Evolutionary conservation across 1,139 yeast genomes (phyloP).

Genomic region (Geotrichum restrictum): DNA sequence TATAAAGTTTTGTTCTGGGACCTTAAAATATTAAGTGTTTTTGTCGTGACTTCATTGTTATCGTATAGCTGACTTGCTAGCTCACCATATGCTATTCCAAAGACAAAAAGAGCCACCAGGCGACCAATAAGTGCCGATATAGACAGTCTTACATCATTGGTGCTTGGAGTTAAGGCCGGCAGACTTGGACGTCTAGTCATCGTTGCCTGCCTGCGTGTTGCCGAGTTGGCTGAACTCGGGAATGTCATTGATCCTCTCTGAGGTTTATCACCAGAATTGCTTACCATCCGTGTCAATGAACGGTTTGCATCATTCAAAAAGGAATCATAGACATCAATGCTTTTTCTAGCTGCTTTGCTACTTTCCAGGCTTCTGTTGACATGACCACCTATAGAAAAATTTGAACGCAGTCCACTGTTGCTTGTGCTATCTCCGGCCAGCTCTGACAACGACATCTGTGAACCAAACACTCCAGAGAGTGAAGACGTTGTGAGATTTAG

Average conservation of each 20-base stretch:
- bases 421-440: conserved; percentile 34
- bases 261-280: neutral
- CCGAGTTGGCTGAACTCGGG: neutral
- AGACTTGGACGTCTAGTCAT: neutral
- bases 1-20: conserved; percentile 12
- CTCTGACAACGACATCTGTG: conserved; percentile 39
- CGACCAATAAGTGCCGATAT: conserved; percentile 24
- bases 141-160: conserved; percentile 24
- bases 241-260: conserved; percentile 5
- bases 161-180: neutral
- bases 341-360: too few relatives aligned
- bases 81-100: conserved; percentile 38
- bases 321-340: conserved; percentile 1
- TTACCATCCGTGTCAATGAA: neutral
- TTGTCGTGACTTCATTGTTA: conserved; percentile 34
- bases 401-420: too few relatives aligned
- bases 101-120: conserved; percentile 30
- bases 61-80: conserved; percentile 37
- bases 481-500: conserved; percentile 34
- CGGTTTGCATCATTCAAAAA: conserved; percentile 5
- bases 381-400: too few relatives aligned
- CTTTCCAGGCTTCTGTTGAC: too few relatives aligned
- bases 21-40: conserved; percentile 30
- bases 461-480: conserved; percentile 39
- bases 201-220: neutral